Base-by-base conservation (phyloP, 768 basidiomycete genomes). In the Lactifluus piperatus region DNA sequence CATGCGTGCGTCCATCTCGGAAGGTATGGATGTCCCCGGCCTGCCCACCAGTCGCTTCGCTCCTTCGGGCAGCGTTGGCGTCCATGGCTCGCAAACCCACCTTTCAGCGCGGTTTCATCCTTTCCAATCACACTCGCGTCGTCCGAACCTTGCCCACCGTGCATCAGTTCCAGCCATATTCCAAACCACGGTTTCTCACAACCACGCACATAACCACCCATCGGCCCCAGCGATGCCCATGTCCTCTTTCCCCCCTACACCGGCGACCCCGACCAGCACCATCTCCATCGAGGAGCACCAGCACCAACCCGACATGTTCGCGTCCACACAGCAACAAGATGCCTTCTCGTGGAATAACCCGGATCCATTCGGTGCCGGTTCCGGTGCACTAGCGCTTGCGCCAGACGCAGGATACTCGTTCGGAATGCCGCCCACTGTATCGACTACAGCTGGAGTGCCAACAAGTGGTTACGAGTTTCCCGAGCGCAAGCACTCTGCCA, bases 381-480 rank as follows among this genome's bases (percentile, higher is more conserved):
- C 54, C 2, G 51, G 39, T 27, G 56, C 56, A 6, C 43, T 57
- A 22, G 53, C 62, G 18, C 37, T 56, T 20, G 51, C 54, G 9
- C 60, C 62, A n/a, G 62, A 63, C 4, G 39, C 62, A 10, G 64
- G 62, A n/a, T 65, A 63, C 55, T 51, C 64, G 16, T 63, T 63
- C 29, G 62, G 64, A 30, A 20, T 51, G 44, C 54, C 62, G 0
- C 49, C 63, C 32, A 1, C 51, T 32, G 36, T 43, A 10, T 8
- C 57, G 11, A 18, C 39, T 3, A 22, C 59, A 22, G 16, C 37
- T 22, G 45, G 41, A 18, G 45, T 45, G 22, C 63, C 60, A 0
- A 1, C 45, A 24, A 54, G 49, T 22, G 47, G 47, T 26, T 64
- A 64, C 47, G 57, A 58, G 49, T 64, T 59, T 50, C 64, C 63